These are phyloP conservation scores for Hysterium pulicare DNA, from an alignment of 2,329 filamentous ascomycete genomes.

Conservation along the genomic window DNA sequence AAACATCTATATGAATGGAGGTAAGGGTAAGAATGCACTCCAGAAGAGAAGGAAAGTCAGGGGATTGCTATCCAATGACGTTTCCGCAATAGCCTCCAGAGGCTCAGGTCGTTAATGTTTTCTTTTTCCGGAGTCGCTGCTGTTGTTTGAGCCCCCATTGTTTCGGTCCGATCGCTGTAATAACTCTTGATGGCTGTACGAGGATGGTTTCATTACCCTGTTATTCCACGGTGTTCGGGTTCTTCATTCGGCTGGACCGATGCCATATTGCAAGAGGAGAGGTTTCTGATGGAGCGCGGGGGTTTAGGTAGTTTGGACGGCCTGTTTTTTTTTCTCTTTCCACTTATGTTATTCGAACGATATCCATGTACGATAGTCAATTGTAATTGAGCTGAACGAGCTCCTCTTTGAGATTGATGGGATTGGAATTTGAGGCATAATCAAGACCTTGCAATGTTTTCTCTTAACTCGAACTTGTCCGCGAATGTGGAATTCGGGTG, in stretches of 20 bases:
- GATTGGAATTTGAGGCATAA: too few species aligned
- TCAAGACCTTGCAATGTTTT: too few species aligned
- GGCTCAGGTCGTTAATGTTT: neutral
- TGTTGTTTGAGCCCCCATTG: conserved; percentile 9
- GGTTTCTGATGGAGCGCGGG: too few species aligned
- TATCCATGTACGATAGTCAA: conserved; percentile 4
- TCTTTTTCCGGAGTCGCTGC: neutral
- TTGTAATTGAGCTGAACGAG: conserved; percentile 1
- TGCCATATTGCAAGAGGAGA: neutral
- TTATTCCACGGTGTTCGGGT: too few species aligned
- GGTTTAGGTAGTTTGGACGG: conserved; percentile 2
- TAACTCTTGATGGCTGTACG: too few species aligned
- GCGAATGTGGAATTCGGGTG: too few species aligned
- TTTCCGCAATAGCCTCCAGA: too few species aligned
- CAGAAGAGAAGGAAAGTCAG: too few species aligned
- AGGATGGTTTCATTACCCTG: too few species aligned
- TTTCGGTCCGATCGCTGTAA: neutral
- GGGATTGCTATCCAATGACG: too few species aligned
- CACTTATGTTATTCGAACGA: conserved; percentile 7
- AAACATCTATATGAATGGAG: neutral
- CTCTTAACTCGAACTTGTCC: too few species aligned
- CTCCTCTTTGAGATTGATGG: too few species aligned
- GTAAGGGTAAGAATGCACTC: conserved; percentile 3
- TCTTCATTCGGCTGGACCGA: conserved; percentile 7
- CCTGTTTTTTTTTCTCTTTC: neutral